Base-by-base conservation (phyloP, 2,329 filamentous ascomycete genomes). In the Conoideocrella luteorostrata region DNA sequence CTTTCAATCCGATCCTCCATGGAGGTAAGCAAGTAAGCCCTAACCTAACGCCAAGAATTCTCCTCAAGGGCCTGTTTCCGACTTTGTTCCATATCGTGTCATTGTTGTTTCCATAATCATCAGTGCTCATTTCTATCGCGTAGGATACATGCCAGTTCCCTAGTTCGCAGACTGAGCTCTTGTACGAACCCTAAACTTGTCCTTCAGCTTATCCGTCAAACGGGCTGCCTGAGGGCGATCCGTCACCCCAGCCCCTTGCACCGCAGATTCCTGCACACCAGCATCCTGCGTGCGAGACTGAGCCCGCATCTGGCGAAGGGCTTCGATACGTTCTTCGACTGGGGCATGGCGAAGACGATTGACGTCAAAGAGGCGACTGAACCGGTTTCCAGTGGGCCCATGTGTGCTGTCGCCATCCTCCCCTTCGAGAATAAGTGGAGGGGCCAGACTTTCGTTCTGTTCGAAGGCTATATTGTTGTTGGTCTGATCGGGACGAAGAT, bases 301-400 rank as follows among this genome's bases (percentile, higher is more conserved):
- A 13, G 37, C 41, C 34, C 61, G 57, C 57, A 62, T 62, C 41
- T 71, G 70, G 28, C 79, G 68, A 5, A 83, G 65, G 5, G 71
- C 74, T 43, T 74, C 76, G 43, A 83, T 77, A n/a, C 78, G 75
- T 59, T 83, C 79, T 50, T 81, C 75, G 4, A 72, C 67, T 0
- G 77, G 66, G n/a, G 78, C 78, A 47, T 80, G 70, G 10, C 78
- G 71, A 15, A 83, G 62, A 35, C 75, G 64, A 49, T 76, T 70
- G 36, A 80, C 63, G 50, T 82, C 78, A 32, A 81, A 66, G 4
- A 81, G 56, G 4, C 77, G 70, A 0, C 74, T 74, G 4, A 70
- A 55, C 18, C 77, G 69, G 30, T 68, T 63, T 28, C 66, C 64
- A 44, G 69, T 67, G 2, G 54, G 47, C 2, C 51, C 46, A 21